phyloP scores from a whole-genome alignment of 768 basidiomycete species.

The Stropharia rugosoannulata region DNA sequence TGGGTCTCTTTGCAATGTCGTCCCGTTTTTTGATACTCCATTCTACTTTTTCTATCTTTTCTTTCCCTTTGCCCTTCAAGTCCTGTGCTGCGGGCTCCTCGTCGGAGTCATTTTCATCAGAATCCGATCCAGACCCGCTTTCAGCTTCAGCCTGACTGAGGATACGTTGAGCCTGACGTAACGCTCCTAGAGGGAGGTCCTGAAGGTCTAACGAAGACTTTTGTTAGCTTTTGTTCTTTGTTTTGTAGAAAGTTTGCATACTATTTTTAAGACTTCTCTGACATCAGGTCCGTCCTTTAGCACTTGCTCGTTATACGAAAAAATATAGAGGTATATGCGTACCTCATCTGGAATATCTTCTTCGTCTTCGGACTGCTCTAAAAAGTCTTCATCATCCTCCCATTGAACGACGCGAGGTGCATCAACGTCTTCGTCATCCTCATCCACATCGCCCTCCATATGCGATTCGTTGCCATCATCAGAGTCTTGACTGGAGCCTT shows the following conservation, averaged over 20 bases:
- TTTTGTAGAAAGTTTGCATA: slow-evolving; percentile 8
- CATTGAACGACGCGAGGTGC: slow-evolving; percentile 61
- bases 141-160: slow-evolving; percentile 41
- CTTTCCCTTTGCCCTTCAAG: slow-evolving; percentile 29
- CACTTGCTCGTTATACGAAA: neutral
- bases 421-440: slow-evolving; percentile 42
- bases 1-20: slow-evolving; percentile 57
- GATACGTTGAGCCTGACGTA: slow-evolving; percentile 62
- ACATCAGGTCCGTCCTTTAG: neutral
- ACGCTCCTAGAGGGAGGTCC: slow-evolving; percentile 58
- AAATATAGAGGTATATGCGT: neutral
- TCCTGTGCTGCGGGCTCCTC: slow-evolving; percentile 11
- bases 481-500: slow-evolving; percentile 19
- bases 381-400: slow-evolving; percentile 32
- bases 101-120: slow-evolving; percentile 18
- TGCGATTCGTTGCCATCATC: slow-evolving; percentile 22
- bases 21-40: slow-evolving; percentile 41
- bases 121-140: slow-evolving; percentile 37
- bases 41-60: slow-evolving; percentile 36
- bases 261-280: slow-evolving; percentile 27
- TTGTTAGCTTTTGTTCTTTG: neutral
- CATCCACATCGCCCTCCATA: slow-evolving; percentile 33
- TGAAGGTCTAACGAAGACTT: slow-evolving; percentile 45
- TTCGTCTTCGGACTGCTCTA: slow-evolving; percentile 13
- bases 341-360: slow-evolving; percentile 12